A percentile compares a stretch with the other conserved stretches of the same genome.
These are phyloP conservation scores for Fusarium xylarioides DNA, from an alignment of 2,329 filamentous ascomycete genomes.

Conservation along the genomic window DNA sequence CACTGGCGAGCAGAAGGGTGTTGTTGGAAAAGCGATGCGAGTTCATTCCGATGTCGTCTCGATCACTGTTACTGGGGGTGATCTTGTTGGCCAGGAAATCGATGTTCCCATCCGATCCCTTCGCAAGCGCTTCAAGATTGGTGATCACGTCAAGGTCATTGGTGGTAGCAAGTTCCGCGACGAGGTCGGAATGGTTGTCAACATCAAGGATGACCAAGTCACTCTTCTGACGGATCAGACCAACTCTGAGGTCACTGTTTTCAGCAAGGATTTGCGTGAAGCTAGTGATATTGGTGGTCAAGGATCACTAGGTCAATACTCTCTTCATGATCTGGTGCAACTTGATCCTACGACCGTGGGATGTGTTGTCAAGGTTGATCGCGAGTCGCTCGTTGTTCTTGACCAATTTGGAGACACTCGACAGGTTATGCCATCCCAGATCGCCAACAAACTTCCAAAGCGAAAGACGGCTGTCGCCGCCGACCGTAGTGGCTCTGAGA, in stretches of 20 bases:
- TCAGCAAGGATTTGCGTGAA: conserved; percentile 95
- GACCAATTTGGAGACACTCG: conserved; percentile 89
- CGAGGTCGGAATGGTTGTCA: conserved; percentile 96
- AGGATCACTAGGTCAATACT: conserved; percentile 85
- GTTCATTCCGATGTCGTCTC: conserved; percentile 94
- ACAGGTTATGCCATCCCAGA: conserved; percentile 87
- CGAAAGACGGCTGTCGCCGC: conserved; percentile 88
- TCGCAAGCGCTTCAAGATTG: conserved; percentile 89
- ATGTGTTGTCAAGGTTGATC: conserved; percentile 93
- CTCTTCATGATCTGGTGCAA: conserved; percentile 93
- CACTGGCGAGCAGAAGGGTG: conserved; percentile 91
- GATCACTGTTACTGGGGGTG: conserved; percentile 83
- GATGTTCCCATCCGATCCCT: conserved; percentile 93
- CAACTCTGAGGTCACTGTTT: conserved; percentile 94
- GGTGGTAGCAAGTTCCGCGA: conserved; percentile 93
- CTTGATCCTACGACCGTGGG: conserved; percentile 92
- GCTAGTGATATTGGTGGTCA: conserved; percentile 91
- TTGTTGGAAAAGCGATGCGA: conserved; percentile 84
- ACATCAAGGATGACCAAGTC: conserved; percentile 90
- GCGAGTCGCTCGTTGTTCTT: conserved; percentile 87
- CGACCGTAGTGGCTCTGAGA: conserved; percentile 92
- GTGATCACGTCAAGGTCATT: conserved; percentile 98
- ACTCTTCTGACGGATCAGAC: conserved; percentile 93
- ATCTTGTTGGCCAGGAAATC: conserved; percentile 82
- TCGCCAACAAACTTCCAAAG: conserved; percentile 86